A percentile compares a stretch with the other conserved stretches of the same genome.
phyloP scores from a whole-genome alignment of 75 land plant species.

The Pinus taeda region DNA sequence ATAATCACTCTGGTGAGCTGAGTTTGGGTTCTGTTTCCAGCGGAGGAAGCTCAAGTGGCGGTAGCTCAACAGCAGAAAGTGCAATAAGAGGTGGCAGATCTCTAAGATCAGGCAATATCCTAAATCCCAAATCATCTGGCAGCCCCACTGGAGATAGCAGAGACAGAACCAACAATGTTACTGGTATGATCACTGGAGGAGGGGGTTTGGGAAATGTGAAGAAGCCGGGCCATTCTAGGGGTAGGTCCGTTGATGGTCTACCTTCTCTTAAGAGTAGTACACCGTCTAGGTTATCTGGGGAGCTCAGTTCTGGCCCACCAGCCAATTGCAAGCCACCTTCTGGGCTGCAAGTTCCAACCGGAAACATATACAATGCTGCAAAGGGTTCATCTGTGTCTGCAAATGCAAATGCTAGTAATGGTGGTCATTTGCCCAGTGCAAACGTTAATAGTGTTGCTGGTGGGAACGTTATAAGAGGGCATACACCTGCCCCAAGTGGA shows the following conservation, averaged over 20 bases:
- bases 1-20: constrained; percentile 3
- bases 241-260: background rate
- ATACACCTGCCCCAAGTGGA: background rate
- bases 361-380: constrained; percentile 1
- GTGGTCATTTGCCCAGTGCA: background rate
- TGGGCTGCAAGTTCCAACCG: constrained; percentile 6
- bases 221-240: constrained; percentile 8
- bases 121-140: background rate
- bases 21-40: constrained; percentile 9
- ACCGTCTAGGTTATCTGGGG: constrained; percentile 8
- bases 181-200: background rate
- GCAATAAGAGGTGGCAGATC: constrained; percentile 5
- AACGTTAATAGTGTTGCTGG: background rate
- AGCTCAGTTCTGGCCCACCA: constrained; percentile 1
- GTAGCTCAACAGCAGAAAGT: constrained; percentile 7
- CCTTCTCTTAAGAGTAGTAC: background rate
- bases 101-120: constrained; percentile 5
- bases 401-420: background rate
- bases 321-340: constrained; percentile 3
- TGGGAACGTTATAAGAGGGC: background rate
- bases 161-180: background rate
- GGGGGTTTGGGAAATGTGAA: constrained; percentile 1
- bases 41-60: constrained; percentile 10
- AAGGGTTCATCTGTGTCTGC: background rate
- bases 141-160: constrained; percentile 6